These are phyloP conservation scores for Zoysia matrella DNA, from an alignment of 202 grass and related monocot species.

Conservation along the genomic window DNA sequence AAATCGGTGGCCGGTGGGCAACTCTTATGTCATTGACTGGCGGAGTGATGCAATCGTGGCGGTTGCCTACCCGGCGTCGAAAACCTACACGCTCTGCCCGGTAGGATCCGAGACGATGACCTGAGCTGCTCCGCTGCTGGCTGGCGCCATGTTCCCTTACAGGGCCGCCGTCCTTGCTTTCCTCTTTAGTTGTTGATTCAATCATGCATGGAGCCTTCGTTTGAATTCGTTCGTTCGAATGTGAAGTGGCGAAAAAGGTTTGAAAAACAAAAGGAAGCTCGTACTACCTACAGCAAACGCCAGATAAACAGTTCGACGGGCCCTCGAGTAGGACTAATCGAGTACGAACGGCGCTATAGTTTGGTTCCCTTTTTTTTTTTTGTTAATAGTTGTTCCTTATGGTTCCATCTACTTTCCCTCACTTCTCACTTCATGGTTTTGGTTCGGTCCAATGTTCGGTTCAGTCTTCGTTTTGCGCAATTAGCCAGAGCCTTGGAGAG, in stretches of 20 bases:
- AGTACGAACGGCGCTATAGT: not conserved
- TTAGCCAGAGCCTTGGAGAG: not conserved
- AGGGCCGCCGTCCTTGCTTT: slow-evolving; percentile 35
- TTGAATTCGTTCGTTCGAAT: slow-evolving; percentile 16
- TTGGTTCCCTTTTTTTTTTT: not conserved
- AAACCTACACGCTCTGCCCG: too few relatives aligned
- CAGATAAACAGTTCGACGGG: slow-evolving; percentile 10
- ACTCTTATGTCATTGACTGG: not conserved
- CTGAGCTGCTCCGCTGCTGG: too few relatives aligned
- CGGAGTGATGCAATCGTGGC: not conserved
- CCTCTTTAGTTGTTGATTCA: slow-evolving; percentile 51
- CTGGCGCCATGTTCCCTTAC: slow-evolving; percentile 48
- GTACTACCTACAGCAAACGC: not conserved
- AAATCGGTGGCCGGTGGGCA: not conserved
- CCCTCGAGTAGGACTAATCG: slow-evolving; percentile 5
- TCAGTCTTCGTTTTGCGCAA: not conserved
- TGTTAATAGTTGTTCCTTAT: not conserved
- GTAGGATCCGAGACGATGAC: too few relatives aligned
- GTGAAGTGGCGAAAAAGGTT: slow-evolving; percentile 25
- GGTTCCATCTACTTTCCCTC: not conserved
- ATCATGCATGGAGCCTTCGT: slow-evolving; percentile 39
- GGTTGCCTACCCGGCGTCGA: too few relatives aligned
- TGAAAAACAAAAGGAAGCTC: not conserved
- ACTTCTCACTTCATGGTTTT: not conserved
- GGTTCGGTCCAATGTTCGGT: not conserved